Percentiles rank a stretch among this genome's conserved stretches.
These are phyloP conservation scores for Cladorrhinum sp. DNA, from an alignment of 2,329 filamentous ascomycete species.

Conservation along the genomic window DNA sequence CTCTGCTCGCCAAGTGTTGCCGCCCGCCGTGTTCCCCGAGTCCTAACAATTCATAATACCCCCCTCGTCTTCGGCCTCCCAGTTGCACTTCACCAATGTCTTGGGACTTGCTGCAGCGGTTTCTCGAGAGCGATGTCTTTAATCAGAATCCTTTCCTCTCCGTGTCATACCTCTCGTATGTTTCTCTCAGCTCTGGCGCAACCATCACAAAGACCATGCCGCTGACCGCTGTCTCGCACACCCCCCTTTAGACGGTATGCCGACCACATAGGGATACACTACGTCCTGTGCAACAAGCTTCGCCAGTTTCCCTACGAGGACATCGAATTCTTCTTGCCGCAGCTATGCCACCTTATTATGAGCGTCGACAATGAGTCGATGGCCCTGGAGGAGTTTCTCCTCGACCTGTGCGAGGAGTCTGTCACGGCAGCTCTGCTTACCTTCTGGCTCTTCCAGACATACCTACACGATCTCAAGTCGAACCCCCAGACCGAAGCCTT, in stretches of 20 bases:
- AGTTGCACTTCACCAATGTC: conserved; percentile 42
- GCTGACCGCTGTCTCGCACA: conserved; percentile 9
- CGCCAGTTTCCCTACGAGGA: conserved; percentile 87
- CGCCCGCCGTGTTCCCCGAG: conserved; percentile 6
- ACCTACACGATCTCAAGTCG: conserved; percentile 74
- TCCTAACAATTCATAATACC: conserved; percentile 4
- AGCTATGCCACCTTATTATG: conserved; percentile 83
- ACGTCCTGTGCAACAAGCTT: conserved; percentile 84
- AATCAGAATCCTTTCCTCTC: conserved; percentile 86
- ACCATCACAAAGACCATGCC: neutral
- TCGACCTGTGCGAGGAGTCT: conserved; percentile 83
- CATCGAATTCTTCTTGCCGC: conserved; percentile 88
- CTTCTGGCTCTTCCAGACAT: conserved; percentile 88
- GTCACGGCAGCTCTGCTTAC: conserved; percentile 81
- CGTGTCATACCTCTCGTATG: conserved; percentile 84
- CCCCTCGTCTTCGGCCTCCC: conserved; percentile 1
- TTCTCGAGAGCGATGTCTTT: conserved; percentile 92
- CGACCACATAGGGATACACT: conserved; percentile 86
- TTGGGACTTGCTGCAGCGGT: conserved; percentile 85
- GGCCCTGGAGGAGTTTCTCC: conserved; percentile 82
- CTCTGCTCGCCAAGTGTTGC: conserved; percentile 10
- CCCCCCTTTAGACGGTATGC: conserved; percentile 67
- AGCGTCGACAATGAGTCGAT: conserved; percentile 89
- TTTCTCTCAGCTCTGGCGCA: conserved; percentile 27
- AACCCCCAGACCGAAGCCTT: conserved; percentile 75